A percentile compares a stretch with the other conserved stretches of the same genome.
phyloP scores from a whole-genome alignment of 2,329 filamentous ascomycete species.

The Drechslerella coelobrocha region DNA sequence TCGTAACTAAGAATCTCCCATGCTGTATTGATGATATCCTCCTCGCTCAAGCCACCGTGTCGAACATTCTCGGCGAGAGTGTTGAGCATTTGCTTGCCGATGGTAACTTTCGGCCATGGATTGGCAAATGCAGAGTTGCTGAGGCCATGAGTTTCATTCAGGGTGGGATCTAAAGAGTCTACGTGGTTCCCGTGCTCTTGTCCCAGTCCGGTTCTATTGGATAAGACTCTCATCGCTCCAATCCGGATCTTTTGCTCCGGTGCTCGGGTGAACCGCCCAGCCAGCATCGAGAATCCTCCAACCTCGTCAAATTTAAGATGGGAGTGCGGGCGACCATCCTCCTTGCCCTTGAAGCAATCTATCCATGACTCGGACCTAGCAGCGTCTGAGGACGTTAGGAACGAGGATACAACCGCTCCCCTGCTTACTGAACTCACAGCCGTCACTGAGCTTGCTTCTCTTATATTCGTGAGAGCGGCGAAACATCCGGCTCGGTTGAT shows the following conservation, averaged over 20 bases:
- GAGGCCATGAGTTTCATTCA: constrained; percentile 65
- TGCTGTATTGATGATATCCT: constrained; percentile 62
- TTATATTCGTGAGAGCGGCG: constrained; percentile 71
- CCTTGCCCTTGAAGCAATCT: constrained; percentile 57
- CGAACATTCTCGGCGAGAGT: constrained; percentile 60
- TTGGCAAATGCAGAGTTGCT: constrained; percentile 69
- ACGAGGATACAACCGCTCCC: constrained; percentile 66
- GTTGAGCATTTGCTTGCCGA: constrained; percentile 62
- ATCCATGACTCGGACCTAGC: constrained; percentile 42
- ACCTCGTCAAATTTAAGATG: constrained; percentile 67
- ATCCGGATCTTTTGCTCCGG: constrained; percentile 31
- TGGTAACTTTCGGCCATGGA: constrained; percentile 68
- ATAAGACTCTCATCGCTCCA: constrained; percentile 20
- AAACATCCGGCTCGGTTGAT: constrained; percentile 67
- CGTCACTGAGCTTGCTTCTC: constrained; percentile 64
- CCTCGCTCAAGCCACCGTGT: constrained; percentile 58
- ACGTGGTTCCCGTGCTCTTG: neutral
- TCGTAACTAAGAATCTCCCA: constrained; percentile 67
- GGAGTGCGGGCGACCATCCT: constrained; percentile 64
- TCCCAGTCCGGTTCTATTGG: constrained; percentile 11
- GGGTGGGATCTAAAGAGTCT: constrained; percentile 66
- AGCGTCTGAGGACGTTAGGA: constrained; percentile 56
- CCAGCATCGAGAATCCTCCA: constrained; percentile 71
- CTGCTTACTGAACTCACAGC: constrained; percentile 65
- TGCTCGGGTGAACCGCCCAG: constrained; percentile 64